Base-by-base conservation (phyloP, 2,329 filamentous ascomycete genomes). In the Alternaria hordeiaustralica region DNA sequence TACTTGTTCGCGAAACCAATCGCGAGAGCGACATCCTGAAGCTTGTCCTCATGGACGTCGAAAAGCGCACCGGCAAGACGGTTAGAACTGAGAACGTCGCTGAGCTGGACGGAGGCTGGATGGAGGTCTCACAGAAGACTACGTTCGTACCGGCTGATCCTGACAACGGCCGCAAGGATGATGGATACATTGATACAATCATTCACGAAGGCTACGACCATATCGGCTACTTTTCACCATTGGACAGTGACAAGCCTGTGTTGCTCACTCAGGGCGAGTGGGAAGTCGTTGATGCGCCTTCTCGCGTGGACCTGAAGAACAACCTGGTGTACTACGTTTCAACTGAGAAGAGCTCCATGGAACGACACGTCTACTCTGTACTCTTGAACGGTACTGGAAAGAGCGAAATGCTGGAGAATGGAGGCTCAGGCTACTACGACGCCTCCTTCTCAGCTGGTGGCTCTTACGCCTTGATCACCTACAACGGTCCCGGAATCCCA, bases 71-170 rank as follows among this genome's bases (percentile, higher is more conserved):
- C 20, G 94, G 93, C 28, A 92, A 91, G 78, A 90, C 92, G 1
- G 89, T 97, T 51, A 87, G 95, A 67, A 91, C 89, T 20, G 87
- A 92, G 53, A 89, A 99, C 78, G 89, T 97, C 53, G 88, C 89
- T 68, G 86, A 90, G 61, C 85, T 97, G n/a, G 96, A 99, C 78
- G 94, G 94, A 21, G 96, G 96, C 33, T 99, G 96, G 96, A 95
- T 97, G 72, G 96, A 99, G 81, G 93, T 97, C 45, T 93, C 93
- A 1, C 91, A 97, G 72, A 88, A 90, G 45, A 97, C 94, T 4
- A 89, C 85, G 13, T 98, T 91, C 75, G 90, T 99, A 61, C 96
- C 96, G 2, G 92, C 93, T 4, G 93, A 97, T 77, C 87, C 91
- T 21, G 79, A 82, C 11, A 93, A 92, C 66, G 92, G 92, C 13